Evolutionary conservation across 208 protist species (phyloP).

Genomic region (Spongospora subterranea): DNA sequence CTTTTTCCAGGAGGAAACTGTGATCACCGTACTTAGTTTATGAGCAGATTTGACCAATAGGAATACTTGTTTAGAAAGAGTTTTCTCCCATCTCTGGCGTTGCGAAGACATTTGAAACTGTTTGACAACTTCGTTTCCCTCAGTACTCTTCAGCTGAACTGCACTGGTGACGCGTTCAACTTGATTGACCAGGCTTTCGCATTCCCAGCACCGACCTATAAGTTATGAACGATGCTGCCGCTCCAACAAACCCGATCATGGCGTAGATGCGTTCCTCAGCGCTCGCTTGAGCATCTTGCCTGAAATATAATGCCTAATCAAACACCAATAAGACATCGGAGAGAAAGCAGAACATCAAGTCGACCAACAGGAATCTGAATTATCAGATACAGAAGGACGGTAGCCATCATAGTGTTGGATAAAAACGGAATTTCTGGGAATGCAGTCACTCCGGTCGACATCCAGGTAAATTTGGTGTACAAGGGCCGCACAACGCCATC

Average conservation of each 20-base stretch:
- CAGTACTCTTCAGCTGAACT: constrained; percentile 2
- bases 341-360: background rate
- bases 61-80: background rate
- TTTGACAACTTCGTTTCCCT: background rate
- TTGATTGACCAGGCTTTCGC: background rate
- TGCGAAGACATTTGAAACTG: background rate
- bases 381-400: constrained; percentile 69
- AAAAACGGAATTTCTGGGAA: constrained; percentile 60
- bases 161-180: background rate
- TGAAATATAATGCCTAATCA: background rate
- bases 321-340: no score
- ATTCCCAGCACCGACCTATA: background rate
- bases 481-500: background rate
- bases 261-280: constrained; percentile 25
- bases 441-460: constrained; percentile 65
- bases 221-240: background rate
- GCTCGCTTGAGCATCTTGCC: background rate
- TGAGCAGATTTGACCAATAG: background rate
- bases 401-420: constrained; percentile 70
- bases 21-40: background rate
- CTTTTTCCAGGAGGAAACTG: constrained; percentile 37
- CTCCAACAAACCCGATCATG: background rate
- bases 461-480: constrained; percentile 48
- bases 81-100: background rate
- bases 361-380: constrained; percentile 65